phyloP scores from a whole-genome alignment of 139 green algal genomes.

The Coelastrella sp. region DNA sequence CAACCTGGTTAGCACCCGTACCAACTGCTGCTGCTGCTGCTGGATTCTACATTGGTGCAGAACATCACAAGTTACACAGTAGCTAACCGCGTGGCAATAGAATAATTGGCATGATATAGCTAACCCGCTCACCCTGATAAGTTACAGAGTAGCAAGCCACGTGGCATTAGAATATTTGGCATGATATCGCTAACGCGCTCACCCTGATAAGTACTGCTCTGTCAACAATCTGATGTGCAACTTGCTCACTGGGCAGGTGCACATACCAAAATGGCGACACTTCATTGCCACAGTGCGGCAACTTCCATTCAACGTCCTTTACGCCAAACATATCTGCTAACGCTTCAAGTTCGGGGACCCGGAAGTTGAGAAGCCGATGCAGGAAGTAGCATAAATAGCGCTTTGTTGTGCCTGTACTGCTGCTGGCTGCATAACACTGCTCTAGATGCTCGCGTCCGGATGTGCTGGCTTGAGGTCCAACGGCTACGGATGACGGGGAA shows the following conservation, averaged over 20 bases:
- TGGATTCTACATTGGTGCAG: too few species aligned
- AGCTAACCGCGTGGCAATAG: too few species aligned
- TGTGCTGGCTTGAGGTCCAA: background rate
- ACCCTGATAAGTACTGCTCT: constrained; percentile 59
- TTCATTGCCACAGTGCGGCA: constrained; percentile 47
- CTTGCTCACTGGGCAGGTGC: constrained; percentile 65
- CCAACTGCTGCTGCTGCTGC: background rate
- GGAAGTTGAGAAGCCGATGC: constrained; percentile 80
- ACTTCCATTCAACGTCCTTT: constrained; percentile 46
- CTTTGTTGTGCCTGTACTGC: constrained; percentile 8
- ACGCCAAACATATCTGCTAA: constrained; percentile 63
- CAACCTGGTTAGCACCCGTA: background rate
- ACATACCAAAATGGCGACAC: constrained; percentile 61
- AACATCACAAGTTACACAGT: too few species aligned
- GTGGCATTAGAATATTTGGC: background rate
- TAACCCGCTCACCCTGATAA: constrained; percentile 66
- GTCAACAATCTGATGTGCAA: constrained; percentile 52
- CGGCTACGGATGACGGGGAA: too few species aligned
- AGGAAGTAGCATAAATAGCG: constrained; percentile 71
- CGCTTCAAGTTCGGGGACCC: constrained; percentile 75
- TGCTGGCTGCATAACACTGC: background rate
- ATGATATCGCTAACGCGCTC: constrained; percentile 37
- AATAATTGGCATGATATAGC: background rate
- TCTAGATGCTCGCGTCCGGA: background rate
- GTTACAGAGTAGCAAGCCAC: too few species aligned